A percentile compares a stretch with the other conserved stretches of the same genome.
These are phyloP conservation scores for Micromonas pusilla DNA, from an alignment of 139 green algal genomes.

Conservation along the genomic window DNA sequence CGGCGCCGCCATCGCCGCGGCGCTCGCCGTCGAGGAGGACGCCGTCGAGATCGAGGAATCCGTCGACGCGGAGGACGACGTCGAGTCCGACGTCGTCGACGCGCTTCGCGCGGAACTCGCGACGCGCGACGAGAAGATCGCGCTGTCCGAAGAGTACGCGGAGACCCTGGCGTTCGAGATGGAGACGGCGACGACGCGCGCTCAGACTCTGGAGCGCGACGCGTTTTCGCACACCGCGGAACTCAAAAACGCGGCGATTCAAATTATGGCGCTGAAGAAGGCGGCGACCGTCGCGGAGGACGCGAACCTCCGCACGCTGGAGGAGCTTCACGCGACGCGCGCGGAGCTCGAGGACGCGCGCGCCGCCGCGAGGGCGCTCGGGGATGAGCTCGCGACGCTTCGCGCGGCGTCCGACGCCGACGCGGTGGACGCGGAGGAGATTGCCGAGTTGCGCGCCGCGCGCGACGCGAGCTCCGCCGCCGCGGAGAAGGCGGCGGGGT, in stretches of 20 bases:
- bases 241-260: not conserved
- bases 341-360: not conserved
- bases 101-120: not conserved
- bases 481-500: too few species aligned
- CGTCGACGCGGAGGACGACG: not conserved
- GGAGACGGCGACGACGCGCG: too few species aligned
- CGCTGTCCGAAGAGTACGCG: not conserved
- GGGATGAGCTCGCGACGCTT: not conserved
- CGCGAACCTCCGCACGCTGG: not conserved
- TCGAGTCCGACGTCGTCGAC: not conserved
- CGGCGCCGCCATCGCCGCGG: too few species aligned
- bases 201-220: too few species aligned
- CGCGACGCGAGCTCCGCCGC: not conserved
- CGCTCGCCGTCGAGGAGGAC: not conserved
- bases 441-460: conserved; percentile 1
- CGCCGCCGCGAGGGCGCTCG: not conserved
- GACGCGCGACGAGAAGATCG: not conserved
- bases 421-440: not conserved
- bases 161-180: not conserved
- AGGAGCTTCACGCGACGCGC: not conserved
- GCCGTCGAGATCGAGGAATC: not conserved
- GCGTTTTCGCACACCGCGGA: too few species aligned
- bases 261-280: not conserved
- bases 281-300: not conserved
- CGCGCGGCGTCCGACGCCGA: not conserved